Evolutionary conservation across 306 rosid genomes (phyloP).

Genomic region (Cucurbita pepo): DNA sequence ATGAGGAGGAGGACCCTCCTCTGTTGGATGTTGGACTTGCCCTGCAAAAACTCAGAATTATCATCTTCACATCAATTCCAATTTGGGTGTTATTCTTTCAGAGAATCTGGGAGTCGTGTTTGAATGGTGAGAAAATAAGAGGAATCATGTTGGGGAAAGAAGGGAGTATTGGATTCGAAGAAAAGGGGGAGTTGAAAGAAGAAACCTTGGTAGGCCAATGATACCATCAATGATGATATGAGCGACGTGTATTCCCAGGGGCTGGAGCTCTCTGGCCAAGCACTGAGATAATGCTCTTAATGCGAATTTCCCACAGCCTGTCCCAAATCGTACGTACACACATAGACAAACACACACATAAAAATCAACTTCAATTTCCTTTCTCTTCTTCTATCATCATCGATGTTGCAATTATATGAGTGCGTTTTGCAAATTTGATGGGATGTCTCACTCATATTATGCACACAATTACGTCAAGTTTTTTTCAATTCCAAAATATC

Average conservation of each 20-base stretch:
- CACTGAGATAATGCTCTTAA: constrained; percentile 82
- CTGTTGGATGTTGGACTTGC: constrained; percentile 20
- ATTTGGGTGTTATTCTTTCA: background rate
- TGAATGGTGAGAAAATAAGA: background rate
- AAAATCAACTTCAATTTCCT: background rate
- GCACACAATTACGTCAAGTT: background rate
- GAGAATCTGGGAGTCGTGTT: background rate
- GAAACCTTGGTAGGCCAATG: constrained; percentile 57
- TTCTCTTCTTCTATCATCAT: background rate
- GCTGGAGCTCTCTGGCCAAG: constrained; percentile 75
- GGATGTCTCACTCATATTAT: background rate
- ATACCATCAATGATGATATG: constrained; percentile 81
- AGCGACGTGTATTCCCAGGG: constrained; percentile 77
- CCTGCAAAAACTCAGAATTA: background rate
- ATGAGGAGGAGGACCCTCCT: background rate
- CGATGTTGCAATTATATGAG: background rate
- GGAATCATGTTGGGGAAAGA: background rate
- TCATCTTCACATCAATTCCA: background rate
- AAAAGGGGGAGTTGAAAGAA: background rate
- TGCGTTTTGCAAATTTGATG: background rate
- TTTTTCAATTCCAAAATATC: background rate
- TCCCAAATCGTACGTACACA: background rate
- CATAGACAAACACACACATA: background rate
- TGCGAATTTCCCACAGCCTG: constrained; percentile 97
- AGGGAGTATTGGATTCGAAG: background rate